phyloP scores from a whole-genome alignment of 2,329 filamentous ascomycete genomes.

The Pseudogymnoascus sp. region DNA sequence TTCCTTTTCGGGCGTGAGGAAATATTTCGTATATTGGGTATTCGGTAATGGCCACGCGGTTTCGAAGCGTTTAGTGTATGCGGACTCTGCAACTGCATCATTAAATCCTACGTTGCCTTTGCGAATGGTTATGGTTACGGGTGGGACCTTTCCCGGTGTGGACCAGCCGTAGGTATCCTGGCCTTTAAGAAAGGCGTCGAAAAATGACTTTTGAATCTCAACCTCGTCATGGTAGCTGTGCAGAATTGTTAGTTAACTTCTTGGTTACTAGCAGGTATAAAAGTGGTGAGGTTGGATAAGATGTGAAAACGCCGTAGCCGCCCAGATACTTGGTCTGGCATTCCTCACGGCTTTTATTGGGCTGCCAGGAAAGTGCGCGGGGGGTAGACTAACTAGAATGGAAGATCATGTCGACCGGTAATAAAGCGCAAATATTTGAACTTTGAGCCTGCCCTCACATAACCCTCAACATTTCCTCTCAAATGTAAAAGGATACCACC shows the following conservation, averaged over 20 bases:
- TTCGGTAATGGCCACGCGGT: not conserved
- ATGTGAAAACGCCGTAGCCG: not conserved
- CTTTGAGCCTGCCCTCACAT: slow-evolving; percentile 51
- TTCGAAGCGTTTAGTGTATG: not conserved
- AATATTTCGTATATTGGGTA: not conserved
- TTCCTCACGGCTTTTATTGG: not conserved
- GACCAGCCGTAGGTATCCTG: slow-evolving; percentile 56
- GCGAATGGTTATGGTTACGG: slow-evolving; percentile 52
- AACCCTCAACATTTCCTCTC: slow-evolving; percentile 61
- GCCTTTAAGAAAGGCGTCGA: slow-evolving; percentile 63
- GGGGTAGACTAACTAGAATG: slow-evolving; percentile 35
- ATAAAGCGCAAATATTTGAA: slow-evolving; percentile 63
- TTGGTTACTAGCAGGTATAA: not conserved
- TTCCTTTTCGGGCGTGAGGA: not conserved
- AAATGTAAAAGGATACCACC: slow-evolving; percentile 62
- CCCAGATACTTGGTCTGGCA: not conserved
- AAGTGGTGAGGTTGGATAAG: not conserved
- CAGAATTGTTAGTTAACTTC: not conserved
- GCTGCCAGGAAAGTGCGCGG: not conserved
- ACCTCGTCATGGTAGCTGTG: not conserved
- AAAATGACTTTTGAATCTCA: slow-evolving; percentile 56
- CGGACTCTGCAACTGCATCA: slow-evolving; percentile 6
- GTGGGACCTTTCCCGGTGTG: slow-evolving; percentile 45
- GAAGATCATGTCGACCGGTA: slow-evolving; percentile 61
- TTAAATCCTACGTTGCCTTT: slow-evolving; percentile 62